Evolutionary conservation across 2,329 filamentous ascomycete species (phyloP).

Genomic region (Sarocladium brachiariae): DNA sequence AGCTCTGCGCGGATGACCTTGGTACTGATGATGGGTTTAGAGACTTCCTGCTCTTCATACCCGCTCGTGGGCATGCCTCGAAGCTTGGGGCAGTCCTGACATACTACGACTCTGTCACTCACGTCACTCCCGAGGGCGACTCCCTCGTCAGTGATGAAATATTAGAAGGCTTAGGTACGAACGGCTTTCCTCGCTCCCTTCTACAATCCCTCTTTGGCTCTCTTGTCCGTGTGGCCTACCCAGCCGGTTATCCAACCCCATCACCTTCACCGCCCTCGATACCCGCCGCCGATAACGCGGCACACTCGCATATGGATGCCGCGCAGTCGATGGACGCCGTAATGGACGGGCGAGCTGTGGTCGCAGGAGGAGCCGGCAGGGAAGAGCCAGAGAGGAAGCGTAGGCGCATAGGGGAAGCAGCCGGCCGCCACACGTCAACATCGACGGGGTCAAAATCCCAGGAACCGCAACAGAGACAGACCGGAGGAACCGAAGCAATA

Average conservation of each 20-base stretch:
- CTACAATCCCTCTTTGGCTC: slow-evolving; percentile 69
- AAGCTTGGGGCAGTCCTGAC: slow-evolving; percentile 77
- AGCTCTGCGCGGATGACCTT: not conserved
- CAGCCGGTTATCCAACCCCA: slow-evolving; percentile 17
- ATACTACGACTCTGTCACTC: slow-evolving; percentile 85
- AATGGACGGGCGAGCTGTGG: slow-evolving; percentile 2
- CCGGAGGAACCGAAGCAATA: slow-evolving; percentile 10
- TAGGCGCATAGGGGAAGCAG: slow-evolving; percentile 1
- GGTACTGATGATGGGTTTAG: slow-evolving; percentile 37
- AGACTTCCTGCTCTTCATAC: slow-evolving; percentile 90
- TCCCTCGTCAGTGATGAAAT: slow-evolving; percentile 86
- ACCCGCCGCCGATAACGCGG: slow-evolving; percentile 1
- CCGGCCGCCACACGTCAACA: slow-evolving; percentile 13
- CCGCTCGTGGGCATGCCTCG: slow-evolving; percentile 52
- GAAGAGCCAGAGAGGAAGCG: slow-evolving; percentile 9
- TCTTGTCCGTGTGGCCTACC: slow-evolving; percentile 60
- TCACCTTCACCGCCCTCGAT: slow-evolving; percentile 7
- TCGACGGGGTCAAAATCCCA: slow-evolving; percentile 27
- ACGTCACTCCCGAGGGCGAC: slow-evolving; percentile 89
- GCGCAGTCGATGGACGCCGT: not conserved
- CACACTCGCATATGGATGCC: slow-evolving; percentile 6
- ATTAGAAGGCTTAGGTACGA: slow-evolving; percentile 90
- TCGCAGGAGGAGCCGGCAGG: not conserved
- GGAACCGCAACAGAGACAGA: slow-evolving; percentile 16
- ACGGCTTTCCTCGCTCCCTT: slow-evolving; percentile 47